Evolutionary conservation across 2,329 filamentous ascomycete genomes (phyloP), one percentile per base, ranked within the genome.

Genomic region (Calonectria pseudoreteaudii): DNA sequence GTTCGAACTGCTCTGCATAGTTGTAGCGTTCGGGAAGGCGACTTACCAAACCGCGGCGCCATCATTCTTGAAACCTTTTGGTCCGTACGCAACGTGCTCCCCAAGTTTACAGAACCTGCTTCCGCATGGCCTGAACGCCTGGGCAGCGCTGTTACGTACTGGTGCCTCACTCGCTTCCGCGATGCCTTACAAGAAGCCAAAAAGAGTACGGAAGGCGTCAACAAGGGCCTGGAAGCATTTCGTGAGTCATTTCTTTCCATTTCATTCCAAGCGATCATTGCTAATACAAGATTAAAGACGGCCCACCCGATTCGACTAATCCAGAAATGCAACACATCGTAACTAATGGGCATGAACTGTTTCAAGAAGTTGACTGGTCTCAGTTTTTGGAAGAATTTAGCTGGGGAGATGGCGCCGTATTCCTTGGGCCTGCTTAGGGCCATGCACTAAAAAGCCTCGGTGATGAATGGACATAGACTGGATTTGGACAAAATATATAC

Each of bases 341-440:
- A 72, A 77, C 71, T 41, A 75, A 66, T 67, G 74, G 67, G 14
- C 75, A 81, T 6, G 86, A 87, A 65, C 80, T 81, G 4, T 82
- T 88, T 36, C 85, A 87, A 66, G 85, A 87, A 56, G 84, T 89
- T 50, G 88, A 89, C 79, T 89, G 87, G 87, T 84, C 86, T 73
- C 85, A 87, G 70, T 85, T 89, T 38, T 86, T 89, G 83, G 86
- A 88, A 70, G 88, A 89, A 58, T 88, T 89, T 77, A 87, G 87
- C 72, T 88, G 87, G 87, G 80, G 80, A 18, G 78, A 82, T 10
- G 81, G 82, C 1, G 74, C 80, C 5, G 77, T 84, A 0, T 79
- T 85, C 23, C 72, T 84, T 28, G 81, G 82, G 16, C 75, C 82
- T 20, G 76, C 80, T 34, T 82, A 76, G 76, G 47, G 18, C 23